These are phyloP conservation scores for Fusarium coicis DNA, from an alignment of 2,329 filamentous ascomycete genomes.

Conservation along the genomic window DNA sequence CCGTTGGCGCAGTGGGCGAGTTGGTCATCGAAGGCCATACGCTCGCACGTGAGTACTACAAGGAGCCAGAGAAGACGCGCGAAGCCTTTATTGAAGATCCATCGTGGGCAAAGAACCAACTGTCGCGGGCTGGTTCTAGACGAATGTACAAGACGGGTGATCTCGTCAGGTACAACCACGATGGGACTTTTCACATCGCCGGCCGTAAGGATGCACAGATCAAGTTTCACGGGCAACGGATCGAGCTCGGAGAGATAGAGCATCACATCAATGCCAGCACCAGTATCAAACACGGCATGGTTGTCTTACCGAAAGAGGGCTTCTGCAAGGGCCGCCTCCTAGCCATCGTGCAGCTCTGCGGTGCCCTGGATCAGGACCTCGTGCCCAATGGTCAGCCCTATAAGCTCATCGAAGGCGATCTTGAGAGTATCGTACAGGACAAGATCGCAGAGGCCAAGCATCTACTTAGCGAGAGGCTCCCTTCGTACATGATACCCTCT, in stretches of 20 bases:
- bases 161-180: conserved; percentile 42
- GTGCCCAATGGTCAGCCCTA: conserved; percentile 14
- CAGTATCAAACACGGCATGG: conserved; percentile 39
- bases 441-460: conserved; percentile 25
- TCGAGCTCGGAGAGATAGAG: conserved; percentile 49
- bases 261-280: conserved; percentile 37
- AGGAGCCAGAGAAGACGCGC: conserved; percentile 49
- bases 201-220: conserved; percentile 47
- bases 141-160: conserved; percentile 41
- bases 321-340: conserved; percentile 29
- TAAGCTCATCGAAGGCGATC: conserved; percentile 14
- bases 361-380: conserved; percentile 11
- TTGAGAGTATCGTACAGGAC: not conserved
- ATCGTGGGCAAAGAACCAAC: conserved; percentile 11
- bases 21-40: conserved; percentile 51
- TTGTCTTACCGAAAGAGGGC: conserved; percentile 24
- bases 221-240: conserved; percentile 49
- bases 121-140: rapidly evolving
- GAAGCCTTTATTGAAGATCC: conserved; percentile 43
- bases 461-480: conserved; percentile 27
- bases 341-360: conserved; percentile 21
- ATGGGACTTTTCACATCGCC: conserved; percentile 38
- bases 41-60: conserved; percentile 62
- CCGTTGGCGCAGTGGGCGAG: conserved; percentile 49
- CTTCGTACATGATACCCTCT: conserved; percentile 38